A percentile compares a stretch with the other conserved stretches of the same genome.
These are phyloP conservation scores for Gossypium mustelinum DNA, from an alignment of 345 rosid species.

Conservation along the genomic window DNA sequence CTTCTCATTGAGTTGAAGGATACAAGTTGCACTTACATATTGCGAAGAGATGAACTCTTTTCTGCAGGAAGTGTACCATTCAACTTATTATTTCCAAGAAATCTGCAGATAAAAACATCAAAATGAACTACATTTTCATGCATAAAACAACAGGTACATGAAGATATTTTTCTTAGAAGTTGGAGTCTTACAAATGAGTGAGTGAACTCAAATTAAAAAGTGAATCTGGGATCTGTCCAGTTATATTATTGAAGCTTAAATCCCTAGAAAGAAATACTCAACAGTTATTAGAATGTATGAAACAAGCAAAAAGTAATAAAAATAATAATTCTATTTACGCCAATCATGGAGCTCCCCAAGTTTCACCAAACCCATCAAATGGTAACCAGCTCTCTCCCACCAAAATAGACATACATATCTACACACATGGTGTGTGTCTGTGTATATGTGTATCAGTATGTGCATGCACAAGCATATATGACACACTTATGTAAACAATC, in stretches of 20 bases:
- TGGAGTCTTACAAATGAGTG: slow-evolving; percentile 45
- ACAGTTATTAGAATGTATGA: not conserved
- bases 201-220: slow-evolving; percentile 41
- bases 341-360: not conserved
- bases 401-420: not conserved
- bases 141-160: not conserved
- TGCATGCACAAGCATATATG: not conserved
- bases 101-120: slow-evolving; percentile 43
- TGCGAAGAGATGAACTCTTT: slow-evolving; percentile 40
- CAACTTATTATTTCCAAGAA: slow-evolving; percentile 52
- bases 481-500: not conserved
- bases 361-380: not conserved
- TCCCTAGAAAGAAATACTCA: slow-evolving; percentile 33
- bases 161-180: not conserved
- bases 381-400: not conserved
- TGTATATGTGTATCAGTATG: not conserved
- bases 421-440: not conserved
- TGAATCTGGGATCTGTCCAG: slow-evolving; percentile 35
- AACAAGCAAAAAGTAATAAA: not conserved
- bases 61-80: slow-evolving; percentile 50
- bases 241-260: slow-evolving; percentile 55
- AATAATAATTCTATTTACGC: not conserved
- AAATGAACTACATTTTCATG: not conserved
- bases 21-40: slow-evolving; percentile 42
- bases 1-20: not conserved